phyloP scores from a whole-genome alignment of 345 rosid genomes.

The Euphorbia peplus region DNA sequence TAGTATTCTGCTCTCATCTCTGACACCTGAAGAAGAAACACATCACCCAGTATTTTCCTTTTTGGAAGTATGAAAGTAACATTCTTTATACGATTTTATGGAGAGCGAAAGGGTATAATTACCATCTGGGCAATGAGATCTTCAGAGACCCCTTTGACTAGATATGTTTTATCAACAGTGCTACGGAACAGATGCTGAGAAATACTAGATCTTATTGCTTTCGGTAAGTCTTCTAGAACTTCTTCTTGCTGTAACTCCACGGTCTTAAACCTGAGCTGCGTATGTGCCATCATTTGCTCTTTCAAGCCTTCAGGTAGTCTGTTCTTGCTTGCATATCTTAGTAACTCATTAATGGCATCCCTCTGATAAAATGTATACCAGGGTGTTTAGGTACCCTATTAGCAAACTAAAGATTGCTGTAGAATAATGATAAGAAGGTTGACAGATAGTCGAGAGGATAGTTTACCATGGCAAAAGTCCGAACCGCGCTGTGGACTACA shows the following conservation, averaged over 20 bases:
- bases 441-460: background rate
- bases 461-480: conserved; percentile 68
- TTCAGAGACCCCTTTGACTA: conserved; percentile 68
- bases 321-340: conserved; percentile 76
- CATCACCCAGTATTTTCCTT: background rate
- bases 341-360: conserved; percentile 64
- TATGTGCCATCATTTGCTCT: conserved; percentile 90
- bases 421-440: background rate
- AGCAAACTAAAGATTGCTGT: too few relatives aligned
- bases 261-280: conserved; percentile 89
- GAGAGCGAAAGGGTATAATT: conserved; percentile 8
- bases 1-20: conserved; percentile 85
- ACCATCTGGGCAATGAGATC: conserved; percentile 78
- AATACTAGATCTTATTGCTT: conserved; percentile 85
- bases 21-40: conserved; percentile 48
- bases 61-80: background rate
- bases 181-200: conserved; percentile 68
- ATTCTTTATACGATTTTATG: background rate
- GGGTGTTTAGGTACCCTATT: too few relatives aligned
- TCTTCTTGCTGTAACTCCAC: conserved; percentile 82
- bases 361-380: conserved; percentile 52
- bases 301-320: conserved; percentile 74
- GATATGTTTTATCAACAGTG: conserved; percentile 55
- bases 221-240: conserved; percentile 76
- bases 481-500: conserved; percentile 64